Evolutionary conservation across 148 eudicot genomes (phyloP), one percentile per base, ranked within the genome.

Genomic region (Vaccinium corymbosum): DNA sequence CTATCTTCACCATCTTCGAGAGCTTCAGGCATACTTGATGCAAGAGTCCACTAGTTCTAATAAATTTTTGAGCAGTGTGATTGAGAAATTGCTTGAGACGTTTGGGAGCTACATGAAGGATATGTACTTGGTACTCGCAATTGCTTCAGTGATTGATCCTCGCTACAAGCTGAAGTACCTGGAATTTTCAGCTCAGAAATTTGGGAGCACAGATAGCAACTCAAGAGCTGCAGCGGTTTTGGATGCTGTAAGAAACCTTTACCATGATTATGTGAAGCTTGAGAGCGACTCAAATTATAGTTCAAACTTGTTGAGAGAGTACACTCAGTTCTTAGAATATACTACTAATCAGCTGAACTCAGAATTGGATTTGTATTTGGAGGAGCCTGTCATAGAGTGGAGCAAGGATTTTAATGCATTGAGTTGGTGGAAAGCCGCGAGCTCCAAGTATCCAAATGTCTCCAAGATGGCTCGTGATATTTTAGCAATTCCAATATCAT

Each of bases 131-230:
- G 55, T 49, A 48, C 55, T 20, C 25, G 79, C 79, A 76, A 29
- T 76, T 76, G 55, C 79, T 76, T 46, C 55, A 10, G 79, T 76
- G 55, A 76, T 76, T 22, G 79, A 76, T 49, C 79, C 79, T 76
- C 81, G 88, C 10, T 84, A 52, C 85, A 88, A 88, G 75, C 79
- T 88, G 85, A 84, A 84, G n/a, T 80, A 81, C 73, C 76, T 88
- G 2, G 81, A 86, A n/a, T 83, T 78, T 62, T 86, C 61, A 29
- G 66, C 29, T 1, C 68, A 46, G 4, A 79, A 66, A 53, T 32
- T 55, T 13, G 74, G 71, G 19, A 79, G 76, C 76, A 7, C 35
- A 6, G 1, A 72, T 32, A 72, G 76, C 76, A 3, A 14, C 48
- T 14, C 76, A 72, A 5, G 17, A 35, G 76, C 25, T 68, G 32